phyloP scores from a whole-genome alignment of 164 flowering plant genomes.

The Vitis rotundifolia region DNA sequence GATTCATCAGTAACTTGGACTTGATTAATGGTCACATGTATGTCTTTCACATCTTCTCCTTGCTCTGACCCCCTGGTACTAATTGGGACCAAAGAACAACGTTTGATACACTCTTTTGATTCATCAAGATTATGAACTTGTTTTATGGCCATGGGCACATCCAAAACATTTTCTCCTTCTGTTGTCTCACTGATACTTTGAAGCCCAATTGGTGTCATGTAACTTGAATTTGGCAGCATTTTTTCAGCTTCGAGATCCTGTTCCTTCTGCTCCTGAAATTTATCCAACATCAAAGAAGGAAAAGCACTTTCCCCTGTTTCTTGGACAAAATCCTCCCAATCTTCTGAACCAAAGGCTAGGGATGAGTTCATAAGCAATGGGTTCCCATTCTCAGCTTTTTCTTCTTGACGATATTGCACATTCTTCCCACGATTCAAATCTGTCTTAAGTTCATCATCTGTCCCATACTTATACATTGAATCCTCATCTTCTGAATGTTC shows the following conservation, averaged over 20 bases:
- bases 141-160: not conserved
- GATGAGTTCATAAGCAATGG: slow-evolving; percentile 64
- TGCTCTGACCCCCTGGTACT: slow-evolving; percentile 17
- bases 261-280: slow-evolving; percentile 18
- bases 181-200: slow-evolving; percentile 5
- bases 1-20: slow-evolving; percentile 18
- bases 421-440: slow-evolving; percentile 19
- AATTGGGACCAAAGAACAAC: not conserved
- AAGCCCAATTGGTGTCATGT: not conserved
- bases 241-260: slow-evolving; percentile 16
- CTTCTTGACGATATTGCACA: slow-evolving; percentile 13
- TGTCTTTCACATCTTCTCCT: slow-evolving; percentile 22
- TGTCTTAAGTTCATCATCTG: slow-evolving; percentile 47
- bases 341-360: slow-evolving; percentile 76
- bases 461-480: slow-evolving; percentile 55
- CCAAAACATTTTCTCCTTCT: slow-evolving; percentile 8
- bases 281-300: slow-evolving; percentile 14
- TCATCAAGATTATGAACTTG: slow-evolving; percentile 5
- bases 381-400: slow-evolving; percentile 31
- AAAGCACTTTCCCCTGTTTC: slow-evolving; percentile 32
- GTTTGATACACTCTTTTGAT: not conserved
- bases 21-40: slow-evolving; percentile 20
- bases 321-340: slow-evolving; percentile 78
- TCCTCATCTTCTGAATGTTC: slow-evolving; percentile 71
- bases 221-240: slow-evolving; percentile 4